Conservation (phyloP, 257 asterid species). For the Solanum gracilifrons region DNA sequence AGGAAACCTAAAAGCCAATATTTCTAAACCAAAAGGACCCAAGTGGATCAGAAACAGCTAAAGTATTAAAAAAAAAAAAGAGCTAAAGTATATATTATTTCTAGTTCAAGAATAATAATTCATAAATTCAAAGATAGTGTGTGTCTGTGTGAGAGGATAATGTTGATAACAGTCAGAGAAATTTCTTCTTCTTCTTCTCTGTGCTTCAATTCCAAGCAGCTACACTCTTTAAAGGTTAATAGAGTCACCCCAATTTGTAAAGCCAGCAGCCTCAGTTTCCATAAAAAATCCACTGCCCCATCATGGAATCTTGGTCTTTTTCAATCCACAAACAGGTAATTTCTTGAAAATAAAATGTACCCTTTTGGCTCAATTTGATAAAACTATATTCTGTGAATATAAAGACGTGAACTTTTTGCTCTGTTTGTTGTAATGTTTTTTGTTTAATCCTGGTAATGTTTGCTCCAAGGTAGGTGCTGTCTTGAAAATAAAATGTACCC, state of each 20-base stretch:
- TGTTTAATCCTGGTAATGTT: background rate
- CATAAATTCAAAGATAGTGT: background rate
- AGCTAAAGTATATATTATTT: background rate
- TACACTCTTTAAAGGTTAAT: background rate
- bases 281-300: background rate
- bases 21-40: background rate
- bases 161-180: slow-evolving; percentile 57
- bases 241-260: background rate
- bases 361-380: background rate
- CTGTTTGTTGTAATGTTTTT: background rate
- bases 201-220: slow-evolving; percentile 11
- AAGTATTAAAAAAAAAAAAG: background rate
- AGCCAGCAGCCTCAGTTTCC: background rate
- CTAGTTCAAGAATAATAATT: background rate
- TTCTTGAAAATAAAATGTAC: background rate
- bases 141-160: slow-evolving; percentile 27
- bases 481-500: background rate
- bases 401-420: background rate
- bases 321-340: background rate
- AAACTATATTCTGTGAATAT: background rate
- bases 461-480: background rate
- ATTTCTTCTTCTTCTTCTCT: slow-evolving; percentile 25
- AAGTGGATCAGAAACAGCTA: background rate
- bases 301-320: background rate
- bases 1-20: background rate